Base-by-base conservation (phyloP, 768 basidiomycete genomes). In the Neoboletus brunneissimus region DNA sequence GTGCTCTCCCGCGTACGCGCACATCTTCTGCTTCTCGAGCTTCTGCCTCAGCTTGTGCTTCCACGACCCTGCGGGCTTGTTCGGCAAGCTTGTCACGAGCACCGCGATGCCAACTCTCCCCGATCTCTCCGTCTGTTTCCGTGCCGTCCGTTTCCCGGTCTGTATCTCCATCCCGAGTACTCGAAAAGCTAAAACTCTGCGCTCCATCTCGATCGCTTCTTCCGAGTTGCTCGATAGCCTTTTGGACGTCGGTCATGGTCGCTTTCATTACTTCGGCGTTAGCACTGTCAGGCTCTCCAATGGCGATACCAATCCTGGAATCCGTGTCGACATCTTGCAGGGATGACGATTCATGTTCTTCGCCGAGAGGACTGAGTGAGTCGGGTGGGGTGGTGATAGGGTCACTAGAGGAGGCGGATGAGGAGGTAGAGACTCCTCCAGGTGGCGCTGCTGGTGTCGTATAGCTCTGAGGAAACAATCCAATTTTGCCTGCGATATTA, bases 381-480 rank as follows among this genome's bases (percentile, higher is more conserved):
- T 72, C 56, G 48, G 60, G 45, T 13, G 49, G 59, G 13, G 67
- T 56, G 8, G 62, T 38, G 8, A 67, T 53, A 4, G 67, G 65
- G 23, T 48, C 52, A 32, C 59, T 62, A 1, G 72, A 57, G 25
- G 73, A 65, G 40, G 67, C 45, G 20, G 73, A 62, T 34, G 64
- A 44, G 16, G 70, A 58, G 20, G 67, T 59, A 0, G 75, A 55
- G 12, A 72, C 55, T 7, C 61, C 62, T 6, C 66, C 59, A 0
- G 66, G 64, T 5, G 85, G 80, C 0, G 82, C 79, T 1, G 75
- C 78, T 5, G 82, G 75, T 0, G 89, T 79, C 0, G 94, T 96
- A 66, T 98, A 98, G 58, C 84, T 87, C 63, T 88, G 81, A 3
- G 97, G 97, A 66, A 99, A 98, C 12, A 98, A 77, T 4, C 97